Percentiles rank a stretch among this genome's conserved stretches.
These are phyloP conservation scores for Cladophialophora exuberans DNA, from an alignment of 2,329 filamentous ascomycete species.

Conservation along the genomic window DNA sequence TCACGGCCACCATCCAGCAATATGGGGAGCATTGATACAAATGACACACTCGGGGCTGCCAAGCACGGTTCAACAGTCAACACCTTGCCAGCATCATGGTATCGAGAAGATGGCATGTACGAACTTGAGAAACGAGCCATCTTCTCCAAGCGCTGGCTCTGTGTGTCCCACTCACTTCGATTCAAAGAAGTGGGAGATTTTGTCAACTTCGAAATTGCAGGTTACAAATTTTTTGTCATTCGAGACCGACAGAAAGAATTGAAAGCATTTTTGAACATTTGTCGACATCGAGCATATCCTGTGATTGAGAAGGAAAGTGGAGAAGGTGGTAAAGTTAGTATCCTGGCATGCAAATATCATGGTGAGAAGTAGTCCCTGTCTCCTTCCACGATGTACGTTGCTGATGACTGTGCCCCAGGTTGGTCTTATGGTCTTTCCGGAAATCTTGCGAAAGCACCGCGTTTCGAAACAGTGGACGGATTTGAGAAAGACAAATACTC, in stretches of 20 bases:
- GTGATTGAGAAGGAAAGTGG: conserved; percentile 47
- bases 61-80: conserved; percentile 2
- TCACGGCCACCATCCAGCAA: not conserved
- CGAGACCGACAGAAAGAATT: conserved; percentile 56
- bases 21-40: not conserved
- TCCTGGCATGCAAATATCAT: conserved; percentile 65
- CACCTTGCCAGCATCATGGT: conserved; percentile 55
- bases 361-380: conserved; percentile 37
- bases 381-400: not conserved
- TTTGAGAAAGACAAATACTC: conserved; percentile 62
- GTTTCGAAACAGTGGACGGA: conserved; percentile 58
- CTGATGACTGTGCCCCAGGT: conserved; percentile 35
- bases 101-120: conserved; percentile 53
- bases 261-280: conserved; percentile 66
- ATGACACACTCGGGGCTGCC: not conserved
- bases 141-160: conserved; percentile 55
- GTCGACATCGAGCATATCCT: conserved; percentile 61
- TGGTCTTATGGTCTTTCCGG: conserved; percentile 65
- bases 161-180: conserved; percentile 45
- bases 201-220: conserved; percentile 39
- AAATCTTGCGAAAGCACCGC: conserved; percentile 63
- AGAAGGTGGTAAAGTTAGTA: conserved; percentile 34
- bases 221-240: conserved; percentile 60
- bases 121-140: conserved; percentile 55
- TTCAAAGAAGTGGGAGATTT: conserved; percentile 53